Percentiles rank a stretch among this genome's conserved stretches.
Evolutionary conservation across 768 basidiomycete species (phyloP).

Genomic region (Leccinellum luteum): DNA sequence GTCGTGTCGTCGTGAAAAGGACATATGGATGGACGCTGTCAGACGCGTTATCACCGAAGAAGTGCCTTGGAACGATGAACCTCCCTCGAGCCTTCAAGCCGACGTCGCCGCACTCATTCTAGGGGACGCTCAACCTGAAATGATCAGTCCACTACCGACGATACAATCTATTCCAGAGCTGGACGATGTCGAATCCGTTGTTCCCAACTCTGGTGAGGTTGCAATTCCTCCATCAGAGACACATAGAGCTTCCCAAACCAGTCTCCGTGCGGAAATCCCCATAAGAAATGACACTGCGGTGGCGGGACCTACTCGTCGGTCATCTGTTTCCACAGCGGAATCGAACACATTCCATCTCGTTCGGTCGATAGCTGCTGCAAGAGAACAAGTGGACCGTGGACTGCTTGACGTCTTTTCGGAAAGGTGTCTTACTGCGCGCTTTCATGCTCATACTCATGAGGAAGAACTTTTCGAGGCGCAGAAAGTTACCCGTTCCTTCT

Average conservation of each 20-base stretch:
- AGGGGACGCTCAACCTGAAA: constrained; percentile 40
- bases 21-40: constrained; percentile 79
- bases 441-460: constrained; percentile 59
- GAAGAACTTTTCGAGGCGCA: constrained; percentile 61
- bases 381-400: constrained; percentile 71
- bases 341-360: constrained; percentile 61
- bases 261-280: constrained; percentile 14
- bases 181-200: constrained; percentile 15
- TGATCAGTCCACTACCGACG: constrained; percentile 44
- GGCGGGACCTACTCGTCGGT: constrained; percentile 48
- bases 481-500: constrained; percentile 43
- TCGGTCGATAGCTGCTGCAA: constrained; percentile 62
- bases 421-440: constrained; percentile 64
- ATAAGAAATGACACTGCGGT: constrained; percentile 19
- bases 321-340: constrained; percentile 53
- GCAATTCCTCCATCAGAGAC: background rate
- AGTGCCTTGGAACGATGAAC: constrained; percentile 54
- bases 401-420: constrained; percentile 82
- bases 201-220: constrained; percentile 7
- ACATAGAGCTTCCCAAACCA: constrained; percentile 16
- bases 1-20: constrained; percentile 80
- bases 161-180: constrained; percentile 59
- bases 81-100: constrained; percentile 58
- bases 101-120: constrained; percentile 38
- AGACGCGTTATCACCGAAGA: constrained; percentile 46